Evolutionary conservation across 2,329 filamentous ascomycete genomes (phyloP), one percentile per base, ranked within the genome.

Genomic region (Eutypa lata): DNA sequence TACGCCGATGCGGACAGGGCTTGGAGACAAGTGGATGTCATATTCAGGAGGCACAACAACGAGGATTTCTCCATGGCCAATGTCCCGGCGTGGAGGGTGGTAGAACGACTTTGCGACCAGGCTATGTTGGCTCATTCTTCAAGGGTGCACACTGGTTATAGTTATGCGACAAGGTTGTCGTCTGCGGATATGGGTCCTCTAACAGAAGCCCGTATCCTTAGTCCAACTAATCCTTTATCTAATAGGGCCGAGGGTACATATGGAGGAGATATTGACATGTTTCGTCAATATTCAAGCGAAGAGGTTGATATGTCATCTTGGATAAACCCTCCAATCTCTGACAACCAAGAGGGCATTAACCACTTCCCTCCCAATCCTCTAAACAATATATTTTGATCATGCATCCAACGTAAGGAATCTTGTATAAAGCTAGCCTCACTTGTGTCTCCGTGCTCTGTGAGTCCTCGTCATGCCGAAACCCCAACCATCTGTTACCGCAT

Each of bases 391-490:
- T n/a, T n/a, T n/a, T n/a, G n/a, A n/a, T n/a, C n/a, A n/a, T n/a
- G n/a, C n/a, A n/a, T 21, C n/a, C 38, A 11, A 11, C 26, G 10
- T 3, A 4, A 26, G 22, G 1, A 16, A 14, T 14, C n/a, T 7
- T 19, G 3, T 14, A 14, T 24, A 26, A 2, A n/a, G 19, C 7
- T 14, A 24, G 6, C 14, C 33, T 24, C 40, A 44, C 37, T 53
- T 43, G 31, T 50, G 53, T 40, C 46, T 55, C 48, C 37, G 56
- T n/a, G 52, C 51, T 47, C 61, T 56, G 42, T 61, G 50, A 43
- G 54, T 40, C 38, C 61, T 46, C 44, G 61, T 61, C 60, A 63
- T 55, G 26, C 54, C 52, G 50, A 56, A 51, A 43, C 57, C 59
- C 22, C 59, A 58, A 10, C 47, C 53, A 18, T 55, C 54, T 49